Conservation (phyloP, 495 filamentous ascomycete genomes). For the Apiosordaria backusii region DNA sequence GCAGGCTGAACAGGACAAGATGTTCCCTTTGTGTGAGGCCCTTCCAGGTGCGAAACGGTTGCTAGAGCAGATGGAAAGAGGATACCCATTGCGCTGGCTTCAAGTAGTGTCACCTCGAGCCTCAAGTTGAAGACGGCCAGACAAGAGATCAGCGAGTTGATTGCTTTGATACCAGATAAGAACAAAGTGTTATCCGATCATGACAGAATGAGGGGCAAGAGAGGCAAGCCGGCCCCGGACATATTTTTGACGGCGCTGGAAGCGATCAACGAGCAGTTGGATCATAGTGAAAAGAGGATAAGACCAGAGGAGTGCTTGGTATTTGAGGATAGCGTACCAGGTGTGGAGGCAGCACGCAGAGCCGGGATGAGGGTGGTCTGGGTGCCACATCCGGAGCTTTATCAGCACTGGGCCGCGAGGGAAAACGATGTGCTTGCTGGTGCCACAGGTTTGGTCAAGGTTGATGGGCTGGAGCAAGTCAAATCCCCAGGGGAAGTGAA, state of each 20-base stretch:
- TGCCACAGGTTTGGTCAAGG: constrained; percentile 54
- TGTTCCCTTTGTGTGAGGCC: constrained; percentile 63
- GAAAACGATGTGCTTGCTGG: constrained; percentile 79
- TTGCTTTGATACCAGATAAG: constrained; percentile 30
- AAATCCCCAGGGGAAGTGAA: constrained; percentile 46
- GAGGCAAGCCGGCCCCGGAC: constrained; percentile 83
- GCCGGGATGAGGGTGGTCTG: constrained; percentile 88
- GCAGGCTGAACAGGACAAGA: constrained; percentile 51
- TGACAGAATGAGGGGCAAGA: constrained; percentile 38
- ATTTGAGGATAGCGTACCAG: constrained; percentile 84
- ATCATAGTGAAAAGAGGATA: constrained; percentile 26
- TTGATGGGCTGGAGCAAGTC: constrained; percentile 37
- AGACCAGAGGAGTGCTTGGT: constrained; percentile 76
- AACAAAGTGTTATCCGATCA: constrained; percentile 75
- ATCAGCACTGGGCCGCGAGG: constrained; percentile 60
- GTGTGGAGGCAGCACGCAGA: constrained; percentile 76
- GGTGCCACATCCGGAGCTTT: constrained; percentile 72
- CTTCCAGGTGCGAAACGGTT: constrained; percentile 69
- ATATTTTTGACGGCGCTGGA: constrained; percentile 79
- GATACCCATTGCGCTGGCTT: constrained; percentile 30
- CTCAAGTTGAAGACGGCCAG: constrained; percentile 29
- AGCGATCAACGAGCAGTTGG: constrained; percentile 62
- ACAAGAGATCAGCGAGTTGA: constrained; percentile 20
- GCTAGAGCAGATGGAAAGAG: constrained; percentile 42
- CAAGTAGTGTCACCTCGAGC: constrained; percentile 27